Evolutionary conservation across 202 grass and related monocot genomes (phyloP).

Genomic region (Cymbopogon flexuosus): DNA sequence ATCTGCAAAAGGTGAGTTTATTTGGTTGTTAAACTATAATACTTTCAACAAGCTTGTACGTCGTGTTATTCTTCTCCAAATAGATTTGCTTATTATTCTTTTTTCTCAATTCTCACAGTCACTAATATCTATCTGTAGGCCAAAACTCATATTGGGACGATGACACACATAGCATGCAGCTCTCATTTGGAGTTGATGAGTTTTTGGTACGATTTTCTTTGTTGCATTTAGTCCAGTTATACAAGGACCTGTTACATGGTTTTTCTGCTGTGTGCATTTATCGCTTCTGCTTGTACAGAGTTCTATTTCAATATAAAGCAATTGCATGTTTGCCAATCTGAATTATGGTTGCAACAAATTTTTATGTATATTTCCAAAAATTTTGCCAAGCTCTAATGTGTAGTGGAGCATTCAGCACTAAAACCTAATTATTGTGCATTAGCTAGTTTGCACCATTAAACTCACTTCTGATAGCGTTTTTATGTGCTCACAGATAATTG

Average conservation of each 20-base stretch:
- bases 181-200: constrained; percentile 80
- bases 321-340: neutral
- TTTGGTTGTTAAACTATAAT: neutral
- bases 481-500: constrained; percentile 56
- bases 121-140: constrained; percentile 47
- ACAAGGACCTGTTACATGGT: neutral
- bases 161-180: constrained; percentile 76
- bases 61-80: constrained; percentile 20
- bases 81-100: neutral
- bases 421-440: neutral
- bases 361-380: neutral
- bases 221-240: neutral
- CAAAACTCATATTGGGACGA: constrained; percentile 76
- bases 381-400: neutral
- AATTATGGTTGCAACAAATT: neutral
- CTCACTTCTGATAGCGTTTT: constrained; percentile 23
- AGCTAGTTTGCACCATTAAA: neutral
- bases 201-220: constrained; percentile 60
- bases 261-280: constrained; percentile 21
- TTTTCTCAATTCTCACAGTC: constrained; percentile 30
- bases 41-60: neutral
- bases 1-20: constrained; percentile 53
- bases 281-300: neutral
- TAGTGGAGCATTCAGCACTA: neutral
- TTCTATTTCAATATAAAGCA: constrained; percentile 24